phyloP scores from a whole-genome alignment of 2,329 filamentous ascomycete genomes.

The Fusarium sp. region DNA sequence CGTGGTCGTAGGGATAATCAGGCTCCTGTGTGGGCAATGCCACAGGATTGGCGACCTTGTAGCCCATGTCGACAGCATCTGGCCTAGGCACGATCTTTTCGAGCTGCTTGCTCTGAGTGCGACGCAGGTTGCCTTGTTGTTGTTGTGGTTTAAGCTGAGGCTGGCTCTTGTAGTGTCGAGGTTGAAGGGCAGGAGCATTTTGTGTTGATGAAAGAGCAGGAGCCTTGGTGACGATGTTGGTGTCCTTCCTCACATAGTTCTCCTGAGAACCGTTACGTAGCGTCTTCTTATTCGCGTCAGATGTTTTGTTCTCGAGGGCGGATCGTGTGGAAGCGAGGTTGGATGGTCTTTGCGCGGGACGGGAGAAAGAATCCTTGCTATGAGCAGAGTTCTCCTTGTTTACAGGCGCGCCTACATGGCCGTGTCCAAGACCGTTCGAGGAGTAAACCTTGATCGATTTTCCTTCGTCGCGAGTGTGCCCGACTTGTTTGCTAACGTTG shows the following conservation, averaged over 20 bases:
- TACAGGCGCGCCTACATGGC: constrained; percentile 44
- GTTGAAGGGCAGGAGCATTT: constrained; percentile 52
- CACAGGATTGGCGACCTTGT: constrained; percentile 24
- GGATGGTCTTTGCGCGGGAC: constrained; percentile 55
- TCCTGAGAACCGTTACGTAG: constrained; percentile 34
- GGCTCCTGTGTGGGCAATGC: constrained; percentile 35
- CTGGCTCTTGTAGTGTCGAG: constrained; percentile 69
- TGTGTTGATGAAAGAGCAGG: constrained; percentile 32
- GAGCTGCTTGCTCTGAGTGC: constrained; percentile 62
- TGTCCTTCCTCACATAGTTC: constrained; percentile 42
- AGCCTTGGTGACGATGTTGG: constrained; percentile 34
- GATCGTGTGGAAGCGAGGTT: constrained; percentile 44
- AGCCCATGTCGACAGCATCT: constrained; percentile 30
- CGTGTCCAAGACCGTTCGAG: constrained; percentile 47
- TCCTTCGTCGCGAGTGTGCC: constrained; percentile 51
- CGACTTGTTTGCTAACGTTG: constrained; percentile 69
- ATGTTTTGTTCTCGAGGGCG: constrained; percentile 44
- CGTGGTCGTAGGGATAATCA: constrained; percentile 45
- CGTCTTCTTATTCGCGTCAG: constrained; percentile 47
- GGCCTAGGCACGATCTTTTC: constrained; percentile 46
- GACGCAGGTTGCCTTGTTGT: constrained; percentile 58
- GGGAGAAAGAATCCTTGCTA: constrained; percentile 56
- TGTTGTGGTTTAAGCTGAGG: constrained; percentile 64
- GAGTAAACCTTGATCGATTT: constrained; percentile 56
- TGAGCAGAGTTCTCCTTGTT: constrained; percentile 63